Evolutionary conservation across 1,139 yeast species (phyloP), one percentile per base, ranked within the genome.

Genomic region (Blastobotrys serpentis): DNA sequence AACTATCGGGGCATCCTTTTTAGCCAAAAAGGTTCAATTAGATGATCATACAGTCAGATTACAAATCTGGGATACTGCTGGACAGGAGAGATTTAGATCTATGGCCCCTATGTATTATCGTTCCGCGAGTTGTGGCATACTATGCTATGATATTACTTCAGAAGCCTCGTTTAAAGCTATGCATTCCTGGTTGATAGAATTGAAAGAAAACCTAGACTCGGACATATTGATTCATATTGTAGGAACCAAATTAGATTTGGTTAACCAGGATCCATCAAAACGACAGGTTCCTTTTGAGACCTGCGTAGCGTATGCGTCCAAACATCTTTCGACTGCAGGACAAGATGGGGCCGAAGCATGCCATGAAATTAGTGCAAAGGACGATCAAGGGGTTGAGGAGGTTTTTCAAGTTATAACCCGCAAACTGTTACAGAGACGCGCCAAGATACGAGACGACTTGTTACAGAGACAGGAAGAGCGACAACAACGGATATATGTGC

Each of bases 31-130:
- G 63, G 89, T 95, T 56, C 84, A 86, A 37, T 83, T 89, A 53
- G 94, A 90, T 46, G 89, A 85, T 48, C 79, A 81, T 56, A 84
- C 89, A 10, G 88, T 89, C 57, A 85, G 90, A 62, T 86, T 87
- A 63, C 96, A 88, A 66, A 87, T 87, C 54, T 87, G 96, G 95
- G 96, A 87, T 64, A 87, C 96, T 7, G 96, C 96, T 0, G 96
- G 96, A 4, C 96, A 87, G 69, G 96, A 87, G 67, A 71, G 96
- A 56, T 88, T 88, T 74, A 92, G 96, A 8, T 84, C 90, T 34
- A 78, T 89, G 72, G 96, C 96, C 1, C 96, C 96, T 14, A 84
- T 89, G 90, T 89, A 89, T 68, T 89, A 89, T 70, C 79, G 97
- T 63, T 87, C 89, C 59, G 96, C 97, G 11, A 95, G 87, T 61